phyloP scores from a whole-genome alignment of 139 green algal species.

The Haematococcus lacustris region DNA sequence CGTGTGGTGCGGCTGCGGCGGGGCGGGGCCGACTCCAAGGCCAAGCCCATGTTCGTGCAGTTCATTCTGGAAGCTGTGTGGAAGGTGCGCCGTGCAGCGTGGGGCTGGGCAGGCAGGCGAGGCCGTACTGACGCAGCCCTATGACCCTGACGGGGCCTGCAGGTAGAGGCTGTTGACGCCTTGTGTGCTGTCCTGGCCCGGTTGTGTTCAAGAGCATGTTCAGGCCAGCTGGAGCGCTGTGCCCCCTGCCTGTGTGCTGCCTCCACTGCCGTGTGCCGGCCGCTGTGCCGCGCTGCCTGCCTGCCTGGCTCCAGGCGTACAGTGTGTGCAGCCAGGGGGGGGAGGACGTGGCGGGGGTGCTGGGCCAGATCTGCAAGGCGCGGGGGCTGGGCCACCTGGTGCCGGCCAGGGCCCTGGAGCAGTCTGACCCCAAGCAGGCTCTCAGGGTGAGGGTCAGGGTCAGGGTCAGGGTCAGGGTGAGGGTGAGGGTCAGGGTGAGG shows the following conservation, averaged over 20 bases:
- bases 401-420: slow-evolving; percentile 30
- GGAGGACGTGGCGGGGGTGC: slow-evolving; percentile 39
- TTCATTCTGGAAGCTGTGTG: slow-evolving; percentile 78
- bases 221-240: too few relatives aligned
- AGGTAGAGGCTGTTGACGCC: too few relatives aligned
- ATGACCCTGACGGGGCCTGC: too few relatives aligned
- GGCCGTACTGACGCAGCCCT: too few relatives aligned
- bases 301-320: slow-evolving; percentile 50
- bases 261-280: too few relatives aligned
- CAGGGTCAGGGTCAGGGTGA: too few relatives aligned
- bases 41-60: slow-evolving; percentile 92
- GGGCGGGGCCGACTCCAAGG: slow-evolving; percentile 13
- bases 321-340: slow-evolving; percentile 44
- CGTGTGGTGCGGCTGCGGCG: slow-evolving; percentile 54
- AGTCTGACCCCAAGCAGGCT: slow-evolving; percentile 47
- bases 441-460: slow-evolving; percentile 29
- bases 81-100: slow-evolving; percentile 49
- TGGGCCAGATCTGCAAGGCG: slow-evolving; percentile 63
- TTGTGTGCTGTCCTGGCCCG: too few relatives aligned
- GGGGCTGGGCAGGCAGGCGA: too few relatives aligned
- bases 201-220: too few relatives aligned
- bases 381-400: slow-evolving; percentile 43
- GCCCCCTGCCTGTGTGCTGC: too few relatives aligned
- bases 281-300: too few relatives aligned
- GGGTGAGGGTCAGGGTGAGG: too few relatives aligned